Evolutionary conservation across 202 grass and related monocot species (phyloP), one percentile per base, ranked within the genome.

Genomic region (Digitaria exilis): DNA sequence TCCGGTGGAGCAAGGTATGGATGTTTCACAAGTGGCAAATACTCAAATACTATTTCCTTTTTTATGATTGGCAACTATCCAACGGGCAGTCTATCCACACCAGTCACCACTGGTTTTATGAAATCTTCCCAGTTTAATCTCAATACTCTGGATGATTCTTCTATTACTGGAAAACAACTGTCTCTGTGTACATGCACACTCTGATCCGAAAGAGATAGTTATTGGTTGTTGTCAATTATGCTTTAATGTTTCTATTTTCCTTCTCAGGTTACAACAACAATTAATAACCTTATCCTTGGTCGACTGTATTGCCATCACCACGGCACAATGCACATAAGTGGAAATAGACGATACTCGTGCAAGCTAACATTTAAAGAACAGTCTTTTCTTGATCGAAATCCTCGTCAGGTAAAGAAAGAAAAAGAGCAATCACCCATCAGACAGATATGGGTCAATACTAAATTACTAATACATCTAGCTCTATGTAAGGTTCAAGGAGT

Each of bases 1-100:
- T 94, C 80, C 92, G 89, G 44, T 94, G 92, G 92, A 92, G 92
- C n/a, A 94, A 94, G 92, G 92, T 94, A 83, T 46, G 60, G 4
- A 70, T 82, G 77, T 37, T 60, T 79, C 9, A 61, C 22, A 25
- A 35, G 28, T 52, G 65, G 9, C 41, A 68, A 80, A 60, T 52
- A 37, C 66, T 62, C 31, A 1, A 1, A 1, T 76, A 68, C 34
- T 35, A 65, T 80, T 24, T 76, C 16, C 7, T 68, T 54, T n/a
- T 89, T 26, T 45, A n/a, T 63, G 25, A 69, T 75, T 76, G 21
- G 28, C 3, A 71, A 17, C 48, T 69, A 37, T 41, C 46, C 58
- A 83, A 21, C n/a, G 1, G 26, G 22, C 46, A 81, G 18, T 55
- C 4, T 81, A 58, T 44, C n/a, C n/a, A n/a, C n/a, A n/a, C n/a